Evolutionary conservation across 225 moss, liverwort and hornwort genomes (phyloP).

Genomic region (Polytrichum commune): DNA sequence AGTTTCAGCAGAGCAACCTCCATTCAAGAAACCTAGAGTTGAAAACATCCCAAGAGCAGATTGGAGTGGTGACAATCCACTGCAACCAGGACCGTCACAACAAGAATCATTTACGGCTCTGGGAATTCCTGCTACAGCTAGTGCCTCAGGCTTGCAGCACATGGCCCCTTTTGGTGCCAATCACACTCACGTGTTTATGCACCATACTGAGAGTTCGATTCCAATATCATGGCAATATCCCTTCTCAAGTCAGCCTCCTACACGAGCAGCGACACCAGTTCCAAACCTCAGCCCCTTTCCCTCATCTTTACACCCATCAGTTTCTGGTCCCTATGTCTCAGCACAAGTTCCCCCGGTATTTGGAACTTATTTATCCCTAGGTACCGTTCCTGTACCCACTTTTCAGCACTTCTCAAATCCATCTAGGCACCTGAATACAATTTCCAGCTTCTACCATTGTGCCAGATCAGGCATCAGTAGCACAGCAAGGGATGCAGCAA

Average conservation of each 20-base stretch:
- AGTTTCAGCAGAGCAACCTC: slow-evolving; percentile 6
- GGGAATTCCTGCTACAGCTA: slow-evolving; percentile 24
- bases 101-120: slow-evolving; percentile 16
- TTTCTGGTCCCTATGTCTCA: background rate
- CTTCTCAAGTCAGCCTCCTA: slow-evolving; percentile 8
- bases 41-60: slow-evolving; percentile 8
- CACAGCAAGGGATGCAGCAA: slow-evolving; percentile 12
- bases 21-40: slow-evolving; percentile 1
- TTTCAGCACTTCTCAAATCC: slow-evolving; percentile 18
- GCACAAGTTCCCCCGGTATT: background rate
- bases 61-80: slow-evolving; percentile 10
- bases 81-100: slow-evolving; percentile 9
- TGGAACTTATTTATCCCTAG: background rate
- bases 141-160: slow-evolving; percentile 33
- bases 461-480: slow-evolving; percentile 12
- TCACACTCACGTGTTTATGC: slow-evolving; percentile 20
- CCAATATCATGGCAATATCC: slow-evolving; percentile 24
- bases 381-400: slow-evolving; percentile 11
- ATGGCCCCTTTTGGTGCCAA: slow-evolving; percentile 21
- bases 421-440: slow-evolving; percentile 9
- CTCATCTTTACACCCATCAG: slow-evolving; percentile 1
- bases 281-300: slow-evolving; percentile 22
- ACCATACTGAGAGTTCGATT: slow-evolving; percentile 16
- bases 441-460: slow-evolving; percentile 19
- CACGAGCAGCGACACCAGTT: background rate